phyloP scores from a whole-genome alignment of 2,329 filamentous ascomycete species.

The Colletotrichum lupini region DNA sequence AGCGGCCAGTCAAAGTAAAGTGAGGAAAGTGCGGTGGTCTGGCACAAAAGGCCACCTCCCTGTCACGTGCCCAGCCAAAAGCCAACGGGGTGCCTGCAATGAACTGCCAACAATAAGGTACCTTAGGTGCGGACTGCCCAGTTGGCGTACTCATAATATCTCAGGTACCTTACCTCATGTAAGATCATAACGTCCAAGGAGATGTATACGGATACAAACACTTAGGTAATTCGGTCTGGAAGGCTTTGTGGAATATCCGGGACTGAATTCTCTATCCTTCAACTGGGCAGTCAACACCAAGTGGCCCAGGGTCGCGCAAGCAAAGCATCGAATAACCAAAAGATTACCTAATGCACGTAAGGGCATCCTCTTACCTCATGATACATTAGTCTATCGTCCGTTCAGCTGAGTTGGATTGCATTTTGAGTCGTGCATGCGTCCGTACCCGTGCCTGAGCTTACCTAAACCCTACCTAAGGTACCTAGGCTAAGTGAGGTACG shows the following conservation, averaged over 20 bases:
- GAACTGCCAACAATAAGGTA: neutral
- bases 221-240: neutral
- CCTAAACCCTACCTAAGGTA: too few relatives aligned
- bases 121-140: too few relatives aligned
- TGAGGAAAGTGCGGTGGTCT: neutral
- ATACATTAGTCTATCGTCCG: neutral
- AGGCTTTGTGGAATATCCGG: neutral
- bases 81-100: neutral
- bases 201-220: too few relatives aligned
- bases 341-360: conserved; percentile 8
- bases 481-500: neutral
- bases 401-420: neutral
- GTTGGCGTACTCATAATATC: neutral
- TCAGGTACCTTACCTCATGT: neutral
- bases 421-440: neutral
- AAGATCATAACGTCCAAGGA: too few relatives aligned
- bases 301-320: neutral
- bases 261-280: neutral
- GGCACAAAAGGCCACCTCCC: conserved; percentile 5
- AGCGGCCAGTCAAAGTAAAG: conserved; percentile 24
- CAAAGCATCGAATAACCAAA: neutral
- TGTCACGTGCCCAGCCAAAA: conserved; percentile 23
- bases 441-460: conserved; percentile 10
- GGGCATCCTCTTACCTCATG: neutral
- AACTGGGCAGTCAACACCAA: neutral